Conservation (phyloP, 306 rosid genomes). For the Fragaria nilgerrensis region DNA sequence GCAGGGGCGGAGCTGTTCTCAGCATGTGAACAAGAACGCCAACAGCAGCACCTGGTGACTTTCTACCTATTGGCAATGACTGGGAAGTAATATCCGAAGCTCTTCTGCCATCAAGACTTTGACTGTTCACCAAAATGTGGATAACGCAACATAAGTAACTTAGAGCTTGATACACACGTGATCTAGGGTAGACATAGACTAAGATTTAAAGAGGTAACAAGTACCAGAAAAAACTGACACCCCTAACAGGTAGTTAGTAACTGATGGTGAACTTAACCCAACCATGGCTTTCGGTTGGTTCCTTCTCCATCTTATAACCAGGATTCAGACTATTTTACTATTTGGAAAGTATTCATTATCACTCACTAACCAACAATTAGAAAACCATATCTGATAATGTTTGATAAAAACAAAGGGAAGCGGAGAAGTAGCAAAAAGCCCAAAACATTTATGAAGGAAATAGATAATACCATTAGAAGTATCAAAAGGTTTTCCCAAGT, state of each 20-base stretch:
- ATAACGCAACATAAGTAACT: conserved; percentile 14
- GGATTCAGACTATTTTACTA: not conserved
- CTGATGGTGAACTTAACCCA: not conserved
- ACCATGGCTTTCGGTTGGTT: not conserved
- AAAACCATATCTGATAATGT: not conserved
- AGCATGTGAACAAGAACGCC: conserved; percentile 81
- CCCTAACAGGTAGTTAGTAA: not conserved
- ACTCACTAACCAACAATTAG: conserved; percentile 9
- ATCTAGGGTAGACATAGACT: conserved; percentile 4
- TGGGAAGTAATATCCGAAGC: conserved; percentile 43
- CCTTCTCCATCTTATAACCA: not conserved
- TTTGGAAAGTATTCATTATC: not conserved
- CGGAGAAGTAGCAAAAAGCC: not conserved
- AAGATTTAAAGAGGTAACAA: not conserved
- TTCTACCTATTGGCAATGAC: conserved; percentile 53
- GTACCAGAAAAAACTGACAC: not conserved
- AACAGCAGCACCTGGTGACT: conserved; percentile 83
- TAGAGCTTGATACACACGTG: conserved; percentile 11
- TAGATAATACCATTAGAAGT: not conserved
- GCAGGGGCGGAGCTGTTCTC: conserved; percentile 78
- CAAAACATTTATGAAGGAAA: conserved; percentile 16
- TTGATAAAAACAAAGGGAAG: not conserved
- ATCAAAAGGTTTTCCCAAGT: conserved; percentile 3
- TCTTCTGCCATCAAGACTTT: conserved; percentile 37
- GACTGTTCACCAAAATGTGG: conserved; percentile 40